Conservation (phyloP, 768 basidiomycete species). For the Kwoniella shandongensis region DNA sequence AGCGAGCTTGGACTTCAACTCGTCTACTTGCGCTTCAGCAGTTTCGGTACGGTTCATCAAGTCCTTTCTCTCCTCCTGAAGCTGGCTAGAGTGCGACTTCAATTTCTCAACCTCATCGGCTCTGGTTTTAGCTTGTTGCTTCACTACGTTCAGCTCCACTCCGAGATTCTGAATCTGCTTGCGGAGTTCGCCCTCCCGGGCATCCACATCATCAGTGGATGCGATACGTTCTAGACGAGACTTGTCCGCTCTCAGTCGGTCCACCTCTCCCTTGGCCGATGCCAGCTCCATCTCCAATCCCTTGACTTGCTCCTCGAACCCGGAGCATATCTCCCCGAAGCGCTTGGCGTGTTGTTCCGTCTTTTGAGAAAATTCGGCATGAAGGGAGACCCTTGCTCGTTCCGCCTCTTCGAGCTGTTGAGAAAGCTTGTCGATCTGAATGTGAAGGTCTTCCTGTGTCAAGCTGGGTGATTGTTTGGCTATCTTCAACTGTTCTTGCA, state of each 20-base stretch:
- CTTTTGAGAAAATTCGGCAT: conserved; percentile 38
- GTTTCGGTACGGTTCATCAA: conserved; percentile 12
- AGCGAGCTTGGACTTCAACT: conserved; percentile 9
- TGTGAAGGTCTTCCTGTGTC: background rate
- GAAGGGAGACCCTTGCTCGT: conserved; percentile 16
- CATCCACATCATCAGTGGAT: conserved; percentile 6
- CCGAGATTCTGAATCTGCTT: conserved; percentile 30
- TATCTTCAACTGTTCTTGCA: conserved; percentile 15
- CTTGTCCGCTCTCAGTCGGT: conserved; percentile 33
- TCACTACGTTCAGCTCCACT: conserved; percentile 13
- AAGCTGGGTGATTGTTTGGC: background rate
- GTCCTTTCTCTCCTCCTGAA: conserved; percentile 11
- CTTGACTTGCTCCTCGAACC: conserved; percentile 44
- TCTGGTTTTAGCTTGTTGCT: conserved; percentile 2
- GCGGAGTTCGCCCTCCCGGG: conserved; percentile 25
- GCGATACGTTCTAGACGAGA: conserved; percentile 25
- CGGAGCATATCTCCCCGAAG: conserved; percentile 44
- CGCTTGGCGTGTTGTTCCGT: conserved; percentile 41
- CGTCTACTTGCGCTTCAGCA: conserved; percentile 16
- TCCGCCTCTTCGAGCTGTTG: conserved; percentile 35
- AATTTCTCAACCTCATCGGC: conserved; percentile 16
- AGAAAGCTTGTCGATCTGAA: conserved; percentile 20
- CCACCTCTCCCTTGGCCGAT: conserved; percentile 19
- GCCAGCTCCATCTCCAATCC: conserved; percentile 30
- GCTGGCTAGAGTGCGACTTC: conserved; percentile 7